These are phyloP conservation scores for Falciphora oryzae DNA, from an alignment of 2,329 filamentous ascomycete genomes.

Conservation along the genomic window DNA sequence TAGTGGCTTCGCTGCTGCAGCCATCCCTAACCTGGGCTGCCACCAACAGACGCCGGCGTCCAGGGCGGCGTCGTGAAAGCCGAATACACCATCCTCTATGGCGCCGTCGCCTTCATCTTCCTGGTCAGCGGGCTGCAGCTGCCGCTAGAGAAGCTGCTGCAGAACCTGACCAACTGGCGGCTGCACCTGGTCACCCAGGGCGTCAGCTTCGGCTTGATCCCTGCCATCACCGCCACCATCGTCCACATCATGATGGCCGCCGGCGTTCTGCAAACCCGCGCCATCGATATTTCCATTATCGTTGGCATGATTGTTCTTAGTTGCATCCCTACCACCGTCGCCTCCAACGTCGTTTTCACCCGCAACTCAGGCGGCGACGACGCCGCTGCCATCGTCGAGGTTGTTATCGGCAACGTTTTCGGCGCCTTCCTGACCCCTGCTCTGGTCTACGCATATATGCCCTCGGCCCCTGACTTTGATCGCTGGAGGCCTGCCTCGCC, in stretches of 20 bases:
- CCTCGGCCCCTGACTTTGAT: conserved; percentile 42
- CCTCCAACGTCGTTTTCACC: conserved; percentile 71
- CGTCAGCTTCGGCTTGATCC: conserved; percentile 61
- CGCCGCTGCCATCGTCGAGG: conserved; percentile 60
- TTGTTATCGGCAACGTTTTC: conserved; percentile 63
- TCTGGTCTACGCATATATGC: conserved; percentile 56
- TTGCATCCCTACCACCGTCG: conserved; percentile 67
- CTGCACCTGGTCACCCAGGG: conserved; percentile 62
- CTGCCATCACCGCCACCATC: conserved; percentile 50
- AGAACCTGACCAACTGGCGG: conserved; percentile 60
- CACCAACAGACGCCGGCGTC: conserved; percentile 36
- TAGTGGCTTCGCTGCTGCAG: too few relatives aligned
- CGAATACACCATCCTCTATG: conserved; percentile 59
- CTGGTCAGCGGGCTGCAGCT: conserved; percentile 66
- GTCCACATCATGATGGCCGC: conserved; percentile 42
- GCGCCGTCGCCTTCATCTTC: conserved; percentile 64
- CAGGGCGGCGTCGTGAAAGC: conserved; percentile 45
- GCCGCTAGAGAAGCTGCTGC: conserved; percentile 52
- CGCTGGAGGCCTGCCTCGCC: conserved; percentile 48
- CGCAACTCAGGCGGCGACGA: conserved; percentile 60
- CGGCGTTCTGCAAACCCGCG: conserved; percentile 41
- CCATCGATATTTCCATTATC: conserved; percentile 59
- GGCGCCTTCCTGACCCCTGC: conserved; percentile 63
- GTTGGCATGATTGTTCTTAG: conserved; percentile 62
- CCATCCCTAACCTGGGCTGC: not conserved